Base-by-base conservation (phyloP, 2,329 filamentous ascomycete species). In the Penicillium sp. region DNA sequence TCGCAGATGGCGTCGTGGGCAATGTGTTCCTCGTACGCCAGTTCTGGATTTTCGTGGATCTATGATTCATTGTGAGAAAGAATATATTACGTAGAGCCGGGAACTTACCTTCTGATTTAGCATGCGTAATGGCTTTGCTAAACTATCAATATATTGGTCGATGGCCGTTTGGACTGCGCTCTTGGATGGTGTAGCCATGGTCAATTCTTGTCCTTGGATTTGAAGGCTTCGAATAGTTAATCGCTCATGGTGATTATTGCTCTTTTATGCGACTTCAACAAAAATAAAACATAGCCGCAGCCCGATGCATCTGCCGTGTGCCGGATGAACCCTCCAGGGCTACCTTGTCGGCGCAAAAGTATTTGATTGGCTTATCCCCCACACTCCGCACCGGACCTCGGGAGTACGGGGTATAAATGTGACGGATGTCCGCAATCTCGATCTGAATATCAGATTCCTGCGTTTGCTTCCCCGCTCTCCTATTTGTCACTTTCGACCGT, bases 41-140 rank as follows among this genome's bases (percentile, higher is more conserved):
- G 47, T 32, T 65, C 61, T 1, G 59, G 62, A 27, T 54, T 58
- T 10, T 49, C 47, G 34, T 56, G 57, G 31, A 64, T 61, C 60
- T 34, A 7, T 34, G 32, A 34, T 34, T 32, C 16, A 34, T 7
- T 34, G 13, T 34, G 32, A 34, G 32, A 34, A 34, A 34, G 13
- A 15, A 16, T 16, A 34, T 3, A 16, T 34, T 16, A 7, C 15
- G 16, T 6, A 34, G 29, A 32, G 9, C 13, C 13, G 31, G 13
- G 31, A 7, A 16, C 21, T 21, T 21, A 21, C n/a, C n/a, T 21
- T 38, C 10, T 21, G 10, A 38, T 38, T 38, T 13, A 38, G 5
- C 18, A 38, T 21, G 9, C n/a, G n/a, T 38, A 21, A 38, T 6
- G n/a, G 37, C n/a, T 38, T 10, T 21, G 37, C 10, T 10, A 21